A percentile compares a stretch with the other conserved stretches of the same genome.
These are phyloP conservation scores for Penicillium robsamsonii DNA, from an alignment of 495 filamentous ascomycete species.

Conservation along the genomic window DNA sequence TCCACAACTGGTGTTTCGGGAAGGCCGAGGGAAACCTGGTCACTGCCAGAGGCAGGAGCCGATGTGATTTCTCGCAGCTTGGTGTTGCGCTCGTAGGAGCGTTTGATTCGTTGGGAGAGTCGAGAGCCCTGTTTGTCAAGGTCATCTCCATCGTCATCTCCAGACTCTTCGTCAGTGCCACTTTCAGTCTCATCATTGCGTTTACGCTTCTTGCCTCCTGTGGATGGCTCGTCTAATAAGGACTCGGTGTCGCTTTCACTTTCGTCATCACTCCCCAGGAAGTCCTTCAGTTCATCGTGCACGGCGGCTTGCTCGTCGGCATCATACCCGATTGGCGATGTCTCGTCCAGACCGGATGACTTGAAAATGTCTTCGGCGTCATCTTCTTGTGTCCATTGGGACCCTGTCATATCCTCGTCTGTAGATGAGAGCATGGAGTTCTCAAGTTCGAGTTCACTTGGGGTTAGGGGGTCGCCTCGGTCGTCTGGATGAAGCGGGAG, in stretches of 20 bases:
- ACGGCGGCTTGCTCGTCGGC: slow-evolving; percentile 49
- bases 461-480: slow-evolving; percentile 43
- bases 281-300: slow-evolving; percentile 75
- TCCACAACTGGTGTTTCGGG: slow-evolving; percentile 55
- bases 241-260: slow-evolving; percentile 49
- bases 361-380: slow-evolving; percentile 46
- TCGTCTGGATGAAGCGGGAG: slow-evolving; percentile 63
- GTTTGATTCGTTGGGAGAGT: slow-evolving; percentile 50
- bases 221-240: slow-evolving; percentile 28
- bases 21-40: slow-evolving; percentile 39
- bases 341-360: slow-evolving; percentile 31
- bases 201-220: slow-evolving; percentile 41
- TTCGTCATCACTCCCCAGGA: slow-evolving; percentile 66
- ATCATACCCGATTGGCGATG: slow-evolving; percentile 41
- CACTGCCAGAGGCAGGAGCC: slow-evolving; percentile 30
- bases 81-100: slow-evolving; percentile 47
- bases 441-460: slow-evolving; percentile 35
- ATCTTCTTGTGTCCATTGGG: slow-evolving; percentile 40
- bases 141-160: slow-evolving; percentile 32
- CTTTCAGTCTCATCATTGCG: slow-evolving; percentile 36
- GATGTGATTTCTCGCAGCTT: slow-evolving; percentile 48
- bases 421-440: slow-evolving; percentile 42
- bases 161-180: slow-evolving; percentile 29
- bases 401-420: slow-evolving; percentile 43
- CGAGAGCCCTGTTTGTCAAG: slow-evolving; percentile 39